Conservation (phyloP, 1,284 basidiomycete genomes). For the Hemileia vastatrix region DNA sequence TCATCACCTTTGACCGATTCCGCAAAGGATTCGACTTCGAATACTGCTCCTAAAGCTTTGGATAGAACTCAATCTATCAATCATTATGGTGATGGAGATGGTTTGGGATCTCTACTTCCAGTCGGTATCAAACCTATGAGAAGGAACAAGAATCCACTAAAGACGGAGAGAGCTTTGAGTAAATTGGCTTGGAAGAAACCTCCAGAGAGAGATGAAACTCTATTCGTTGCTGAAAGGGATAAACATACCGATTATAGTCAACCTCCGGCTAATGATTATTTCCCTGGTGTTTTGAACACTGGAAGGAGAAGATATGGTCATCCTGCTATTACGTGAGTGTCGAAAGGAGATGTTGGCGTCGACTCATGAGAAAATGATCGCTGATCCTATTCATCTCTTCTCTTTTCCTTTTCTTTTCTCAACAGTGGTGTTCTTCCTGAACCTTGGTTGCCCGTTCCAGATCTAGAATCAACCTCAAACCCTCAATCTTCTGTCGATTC, state of each 20-base stretch:
- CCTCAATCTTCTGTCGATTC: no score
- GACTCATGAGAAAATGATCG: no score
- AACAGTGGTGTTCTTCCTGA: conserved; percentile 72
- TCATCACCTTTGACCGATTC: conserved; percentile 69
- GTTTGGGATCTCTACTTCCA: conserved; percentile 1
- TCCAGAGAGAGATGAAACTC: conserved; percentile 80
- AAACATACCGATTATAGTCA: conserved; percentile 87
- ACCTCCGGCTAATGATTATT: conserved; percentile 88
- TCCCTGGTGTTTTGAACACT: conserved; percentile 69
- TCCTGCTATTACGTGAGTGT: conserved; percentile 78
- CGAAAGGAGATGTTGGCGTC: no score
- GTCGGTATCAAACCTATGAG: no score
- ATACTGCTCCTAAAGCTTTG: conserved; percentile 10
- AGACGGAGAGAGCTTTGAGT: conserved; percentile 28
- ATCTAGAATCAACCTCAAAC: no score
- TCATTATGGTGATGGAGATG: conserved; percentile 1
- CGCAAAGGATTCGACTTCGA: conserved; percentile 71
- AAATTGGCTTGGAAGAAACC: conserved; percentile 73
- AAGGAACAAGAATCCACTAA: conserved; percentile 25
- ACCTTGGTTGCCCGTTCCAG: conserved; percentile 65
- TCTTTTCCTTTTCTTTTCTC: no score
- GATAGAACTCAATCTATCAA: conserved; percentile 2
- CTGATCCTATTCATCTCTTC: no score
- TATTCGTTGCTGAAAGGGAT: conserved; percentile 75
- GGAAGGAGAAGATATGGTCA: conserved; percentile 80